These are phyloP conservation scores for Pleochaeta shiraiana DNA, from an alignment of 2,329 filamentous ascomycete genomes.

Conservation along the genomic window DNA sequence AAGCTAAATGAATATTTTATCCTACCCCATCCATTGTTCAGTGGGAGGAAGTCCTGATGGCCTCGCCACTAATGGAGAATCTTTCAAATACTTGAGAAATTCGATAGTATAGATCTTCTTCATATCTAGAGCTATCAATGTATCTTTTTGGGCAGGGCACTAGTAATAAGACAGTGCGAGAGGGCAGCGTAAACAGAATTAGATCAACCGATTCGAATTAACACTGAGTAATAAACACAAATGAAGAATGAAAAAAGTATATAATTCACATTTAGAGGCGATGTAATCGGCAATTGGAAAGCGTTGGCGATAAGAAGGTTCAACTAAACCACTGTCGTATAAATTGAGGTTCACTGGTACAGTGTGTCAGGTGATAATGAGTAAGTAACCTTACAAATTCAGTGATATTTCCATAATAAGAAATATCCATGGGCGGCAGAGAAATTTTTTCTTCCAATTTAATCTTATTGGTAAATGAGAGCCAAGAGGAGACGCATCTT, in stretches of 20 bases:
- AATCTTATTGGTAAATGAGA: too few species aligned
- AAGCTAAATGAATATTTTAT: background rate
- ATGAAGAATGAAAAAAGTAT: background rate
- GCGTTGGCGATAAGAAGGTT: too few species aligned
- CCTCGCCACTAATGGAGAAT: conserved; percentile 66
- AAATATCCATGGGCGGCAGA: too few species aligned
- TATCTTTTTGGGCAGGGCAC: background rate
- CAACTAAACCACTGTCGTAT: background rate
- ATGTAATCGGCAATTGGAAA: background rate
- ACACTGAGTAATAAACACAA: background rate
- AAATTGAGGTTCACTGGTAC: background rate
- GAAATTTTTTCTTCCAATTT: too few species aligned
- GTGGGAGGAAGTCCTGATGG: conserved; percentile 59
- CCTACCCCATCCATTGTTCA: conserved; percentile 92
- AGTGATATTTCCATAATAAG: background rate
- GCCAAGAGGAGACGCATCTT: too few species aligned
- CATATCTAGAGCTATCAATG: conserved; percentile 8
- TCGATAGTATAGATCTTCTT: conserved; percentile 44
- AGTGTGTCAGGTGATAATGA: background rate
- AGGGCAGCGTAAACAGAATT: background rate
- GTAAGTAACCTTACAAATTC: background rate
- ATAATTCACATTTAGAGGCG: background rate
- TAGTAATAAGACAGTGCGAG: background rate
- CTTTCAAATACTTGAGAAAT: conserved; percentile 50
- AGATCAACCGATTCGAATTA: background rate